Evolutionary conservation across 306 rosid species (phyloP), one percentile per base, ranked within the genome.

Genomic region (Glycine latifolia): DNA sequence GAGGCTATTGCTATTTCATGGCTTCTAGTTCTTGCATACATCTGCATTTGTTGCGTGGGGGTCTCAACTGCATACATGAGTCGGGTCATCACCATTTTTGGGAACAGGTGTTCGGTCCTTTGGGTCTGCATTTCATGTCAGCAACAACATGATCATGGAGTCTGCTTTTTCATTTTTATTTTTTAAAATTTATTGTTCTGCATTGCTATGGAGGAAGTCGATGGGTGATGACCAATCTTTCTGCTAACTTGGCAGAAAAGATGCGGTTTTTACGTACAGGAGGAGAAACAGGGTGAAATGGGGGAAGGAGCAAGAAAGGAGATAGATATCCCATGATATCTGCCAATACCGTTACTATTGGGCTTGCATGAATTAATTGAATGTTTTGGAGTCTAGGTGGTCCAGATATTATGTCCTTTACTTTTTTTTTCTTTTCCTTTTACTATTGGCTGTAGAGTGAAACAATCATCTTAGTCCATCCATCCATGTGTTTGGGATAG

Each of bases 211-310:
- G 87, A 26, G 83, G 89, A 83, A 77, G 88, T 90, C 62, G 50
- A 87, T 77, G 86, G 87, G 90, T 86, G 93, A 79, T 87, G 92
- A 67, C 76, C 76, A 65, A 74, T 81, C 86, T 89, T 82, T 85
- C 94, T 87, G 97, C 97, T 84, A 81, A 76, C 94, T 90, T 89
- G 86, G 97, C 97, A 90, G 94, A 87, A 89, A 87, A 16, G 81
- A 75, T 76, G 66, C 66, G 71, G 75, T 58, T 76, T 67, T 77
- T 68, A 53, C 73, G 46, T 70, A 74, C 76, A 43, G 31, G 31
- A 26, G 31, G 31, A 26, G 31, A 26, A 78, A 79, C 76, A 13
- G 81, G 82, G 78, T 75, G n/a, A 72, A 74, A 84, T 75, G 56
- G 63, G 71, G 73, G 76, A 37, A 54, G 65, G 46, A 67, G 31